These are phyloP conservation scores for Dothiorella sarmentorum DNA, from an alignment of 2,329 filamentous ascomycete genomes.

Conservation along the genomic window DNA sequence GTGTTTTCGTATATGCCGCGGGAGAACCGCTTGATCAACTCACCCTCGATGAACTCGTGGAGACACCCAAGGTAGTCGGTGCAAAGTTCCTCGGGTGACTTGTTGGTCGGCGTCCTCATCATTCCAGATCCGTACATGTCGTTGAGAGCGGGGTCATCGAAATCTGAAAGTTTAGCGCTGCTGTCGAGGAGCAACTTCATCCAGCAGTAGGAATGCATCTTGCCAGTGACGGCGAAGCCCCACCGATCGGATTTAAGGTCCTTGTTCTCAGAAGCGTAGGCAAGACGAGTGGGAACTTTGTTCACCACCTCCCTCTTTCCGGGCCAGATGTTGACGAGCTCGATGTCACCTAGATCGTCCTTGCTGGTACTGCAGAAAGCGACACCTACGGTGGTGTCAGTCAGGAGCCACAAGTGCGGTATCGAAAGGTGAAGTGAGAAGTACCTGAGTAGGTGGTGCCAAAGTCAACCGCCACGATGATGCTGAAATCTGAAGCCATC, in stretches of 20 bases:
- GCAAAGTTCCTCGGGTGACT: conserved; percentile 16
- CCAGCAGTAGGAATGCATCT: conserved; percentile 21
- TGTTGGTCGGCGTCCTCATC: conserved; percentile 16
- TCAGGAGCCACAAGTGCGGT: too few species aligned
- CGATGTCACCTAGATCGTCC: too few species aligned
- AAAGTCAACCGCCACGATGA: too few species aligned
- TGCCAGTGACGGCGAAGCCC: conserved; percentile 18
- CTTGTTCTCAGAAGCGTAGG: conserved; percentile 15
- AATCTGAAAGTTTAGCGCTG: background rate
- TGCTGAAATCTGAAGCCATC: too few species aligned
- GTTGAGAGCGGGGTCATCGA: conserved; percentile 20
- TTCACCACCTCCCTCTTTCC: too few species aligned
- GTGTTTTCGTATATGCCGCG: background rate
- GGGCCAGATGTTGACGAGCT: too few species aligned
- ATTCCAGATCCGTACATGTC: conserved; percentile 16
- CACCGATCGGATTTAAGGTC: background rate
- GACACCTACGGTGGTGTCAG: too few species aligned
- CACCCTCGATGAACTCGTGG: background rate
- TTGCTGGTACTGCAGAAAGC: too few species aligned
- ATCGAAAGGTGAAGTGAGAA: too few species aligned
- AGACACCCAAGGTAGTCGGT: conserved; percentile 17
- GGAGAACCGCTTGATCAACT: background rate
- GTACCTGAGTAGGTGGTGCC: too few species aligned
- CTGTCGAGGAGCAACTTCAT: conserved; percentile 22
- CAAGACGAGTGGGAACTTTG: conserved; percentile 18